Evolutionary conservation across 192 early-diverging fungal genomes (phyloP), one percentile per base, ranked within the genome.

Genomic region (Chytriomyces hyalinus): DNA sequence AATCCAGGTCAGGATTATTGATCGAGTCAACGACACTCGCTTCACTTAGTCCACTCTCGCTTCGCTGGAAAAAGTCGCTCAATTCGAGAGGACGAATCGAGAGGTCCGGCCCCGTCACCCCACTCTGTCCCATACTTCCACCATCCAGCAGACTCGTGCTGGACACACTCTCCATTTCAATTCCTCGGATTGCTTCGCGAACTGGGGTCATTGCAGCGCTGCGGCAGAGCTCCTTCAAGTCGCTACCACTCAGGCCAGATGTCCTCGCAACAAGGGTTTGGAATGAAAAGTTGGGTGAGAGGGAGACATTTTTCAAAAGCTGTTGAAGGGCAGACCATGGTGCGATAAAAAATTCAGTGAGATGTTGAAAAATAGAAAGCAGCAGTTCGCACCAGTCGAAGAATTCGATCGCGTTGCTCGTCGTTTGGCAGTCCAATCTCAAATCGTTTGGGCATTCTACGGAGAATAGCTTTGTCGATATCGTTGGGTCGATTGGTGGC

Each of bases 401-500:
- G 85, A 66, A 99, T 95, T 60, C 92, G 89, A 70, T 82, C 89
- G 60, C 98, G 86, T 87, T 98, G 97, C 50, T 90, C 86, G 17
- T 88, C 85, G 47, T 90, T 91, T 15, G 98, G 98, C 68, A 98
- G 84, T 80, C 85, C 80, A 46, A 99, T 89, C 15, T 91, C 90
- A 74, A 96, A 97, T 28, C 94, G 86, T 83, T 98, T 98, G 44
- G 98, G 98, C 98, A 99, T 99, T 62, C 98, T 87, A 49, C 98
- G 85, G 65, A 99, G 82, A 80, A 99, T 97, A 20, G 98, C 98
- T 48, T 93, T 87, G 79, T 99, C 98, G 66, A 99, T 96, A 81
- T 99, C 98, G 83, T 93, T 95, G 20, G 98, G 98, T 53, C 98
- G 85, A 83, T 99, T 99, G 0, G 98, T 99, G 0, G 96, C 96